These are phyloP conservation scores for Coniella vitis DNA, from an alignment of 2,329 filamentous ascomycete species.

Conservation along the genomic window DNA sequence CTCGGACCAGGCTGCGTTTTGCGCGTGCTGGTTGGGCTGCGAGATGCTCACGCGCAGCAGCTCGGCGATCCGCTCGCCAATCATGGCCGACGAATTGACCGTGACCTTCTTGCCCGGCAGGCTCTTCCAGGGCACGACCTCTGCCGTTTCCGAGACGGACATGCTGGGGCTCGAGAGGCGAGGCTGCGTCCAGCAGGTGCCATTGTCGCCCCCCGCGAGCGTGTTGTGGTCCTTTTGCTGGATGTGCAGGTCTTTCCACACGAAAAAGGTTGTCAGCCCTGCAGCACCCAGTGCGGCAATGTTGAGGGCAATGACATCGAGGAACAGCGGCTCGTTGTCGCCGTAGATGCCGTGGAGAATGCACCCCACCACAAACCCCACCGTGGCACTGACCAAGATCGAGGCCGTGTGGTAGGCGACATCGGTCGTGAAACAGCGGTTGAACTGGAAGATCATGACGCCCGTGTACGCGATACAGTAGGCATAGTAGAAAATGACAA, in stretches of 20 bases:
- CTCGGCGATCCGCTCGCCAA: conserved; percentile 19
- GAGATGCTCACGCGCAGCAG: conserved; percentile 18
- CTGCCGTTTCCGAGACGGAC: conserved; percentile 14
- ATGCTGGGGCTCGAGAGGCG: conserved; percentile 15
- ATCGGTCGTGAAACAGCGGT: conserved; percentile 32
- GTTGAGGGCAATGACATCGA: conserved; percentile 27
- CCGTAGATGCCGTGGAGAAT: conserved; percentile 25
- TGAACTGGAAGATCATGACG: conserved; percentile 33
- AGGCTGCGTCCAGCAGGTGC: conserved; percentile 9
- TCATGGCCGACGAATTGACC: conserved; percentile 13
- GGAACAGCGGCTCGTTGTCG: conserved; percentile 23
- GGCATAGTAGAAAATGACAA: conserved; percentile 27
- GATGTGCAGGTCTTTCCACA: conserved; percentile 23
- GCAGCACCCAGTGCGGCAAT: conserved; percentile 26
- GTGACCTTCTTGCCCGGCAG: conserved; percentile 14
- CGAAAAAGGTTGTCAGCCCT: conserved; percentile 25
- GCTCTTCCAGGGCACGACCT: conserved; percentile 13
- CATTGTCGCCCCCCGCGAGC: background rate
- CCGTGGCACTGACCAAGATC: conserved; percentile 25
- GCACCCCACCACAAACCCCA: conserved; percentile 28
- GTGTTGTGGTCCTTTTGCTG: conserved; percentile 3
- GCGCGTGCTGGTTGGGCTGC: conserved; percentile 17
- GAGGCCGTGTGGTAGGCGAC: conserved; percentile 27
- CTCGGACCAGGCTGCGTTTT: conserved; percentile 18
- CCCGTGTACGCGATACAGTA: conserved; percentile 30